Conservation (phyloP, 306 rosid species). For the Abrus pulchellus region DNA sequence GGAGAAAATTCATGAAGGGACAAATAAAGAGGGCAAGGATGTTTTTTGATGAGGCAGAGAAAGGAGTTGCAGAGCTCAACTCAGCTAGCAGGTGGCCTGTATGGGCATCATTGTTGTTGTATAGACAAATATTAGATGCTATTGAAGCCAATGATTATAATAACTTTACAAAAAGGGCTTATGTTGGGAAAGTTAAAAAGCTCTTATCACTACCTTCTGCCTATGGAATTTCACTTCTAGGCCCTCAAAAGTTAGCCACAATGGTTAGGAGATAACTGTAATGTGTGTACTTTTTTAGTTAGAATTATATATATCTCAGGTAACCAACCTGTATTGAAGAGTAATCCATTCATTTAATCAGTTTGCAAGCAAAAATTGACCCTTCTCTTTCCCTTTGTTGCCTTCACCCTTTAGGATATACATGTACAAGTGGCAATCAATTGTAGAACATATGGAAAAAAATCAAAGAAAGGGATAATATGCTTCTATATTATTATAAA, state of each 20-base stretch:
- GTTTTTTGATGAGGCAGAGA: conserved; percentile 95
- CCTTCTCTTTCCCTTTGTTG: not conserved
- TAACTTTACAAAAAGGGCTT: conserved; percentile 90
- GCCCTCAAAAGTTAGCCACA: conserved; percentile 60
- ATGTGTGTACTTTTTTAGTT: not conserved
- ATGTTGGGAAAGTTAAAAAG: conserved; percentile 79
- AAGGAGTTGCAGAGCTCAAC: conserved; percentile 76
- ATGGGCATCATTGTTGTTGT: conserved; percentile 83
- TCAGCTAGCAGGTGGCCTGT: conserved; percentile 97
- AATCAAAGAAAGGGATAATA: not conserved
- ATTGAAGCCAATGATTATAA: conserved; percentile 96
- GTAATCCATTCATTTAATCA: conserved; percentile 31
- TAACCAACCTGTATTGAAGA: not conserved
- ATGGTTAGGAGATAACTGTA: conserved; percentile 51
- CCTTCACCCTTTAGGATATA: too few relatives aligned
- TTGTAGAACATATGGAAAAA: too few relatives aligned
- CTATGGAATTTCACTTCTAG: conserved; percentile 68
- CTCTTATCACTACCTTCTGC: conserved; percentile 76
- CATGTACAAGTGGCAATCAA: too few relatives aligned
- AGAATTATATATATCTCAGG: conserved; percentile 28
- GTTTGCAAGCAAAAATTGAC: not conserved
- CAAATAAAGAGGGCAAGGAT: conserved; percentile 89
- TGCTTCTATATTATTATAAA: not conserved
- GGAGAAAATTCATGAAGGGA: conserved; percentile 91
- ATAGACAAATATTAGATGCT: conserved; percentile 83